Evolutionary conservation across 164 flowering plant genomes (phyloP).

Genomic region (Houttuynia cordata): DNA sequence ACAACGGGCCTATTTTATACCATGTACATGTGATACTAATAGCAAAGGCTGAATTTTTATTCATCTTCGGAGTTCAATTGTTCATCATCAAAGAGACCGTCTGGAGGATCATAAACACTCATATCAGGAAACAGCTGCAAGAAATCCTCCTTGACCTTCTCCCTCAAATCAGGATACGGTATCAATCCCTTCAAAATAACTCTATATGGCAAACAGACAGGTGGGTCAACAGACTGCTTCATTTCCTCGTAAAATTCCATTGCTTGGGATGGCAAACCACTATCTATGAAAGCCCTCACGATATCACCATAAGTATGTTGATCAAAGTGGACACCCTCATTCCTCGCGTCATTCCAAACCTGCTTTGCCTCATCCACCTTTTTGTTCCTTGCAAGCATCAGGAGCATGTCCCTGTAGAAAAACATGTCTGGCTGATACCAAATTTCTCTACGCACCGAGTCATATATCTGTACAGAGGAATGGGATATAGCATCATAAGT

Average conservation of each 20-base stretch:
- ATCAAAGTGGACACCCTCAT: constrained; percentile 76
- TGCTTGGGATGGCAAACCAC: constrained; percentile 58
- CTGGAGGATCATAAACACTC: constrained; percentile 80
- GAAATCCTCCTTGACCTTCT: constrained; percentile 86
- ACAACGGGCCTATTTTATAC: no score
- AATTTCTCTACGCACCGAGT: constrained; percentile 75
- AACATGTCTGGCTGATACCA: constrained; percentile 99
- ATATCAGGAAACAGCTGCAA: constrained; percentile 76
- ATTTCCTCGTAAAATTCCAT: constrained; percentile 82
- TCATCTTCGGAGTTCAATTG: background rate
- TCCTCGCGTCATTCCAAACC: constrained; percentile 73
- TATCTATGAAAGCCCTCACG: constrained; percentile 60
- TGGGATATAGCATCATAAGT: background rate
- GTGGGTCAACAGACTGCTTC: constrained; percentile 79
- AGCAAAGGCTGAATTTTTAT: background rate
- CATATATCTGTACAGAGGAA: constrained; percentile 56
- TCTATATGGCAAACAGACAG: constrained; percentile 67
- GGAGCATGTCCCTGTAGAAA: constrained; percentile 91
- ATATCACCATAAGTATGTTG: constrained; percentile 92
- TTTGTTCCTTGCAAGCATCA: constrained; percentile 87
- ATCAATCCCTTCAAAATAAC: constrained; percentile 87
- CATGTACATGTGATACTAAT: no score
- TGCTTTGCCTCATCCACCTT: constrained; percentile 45
- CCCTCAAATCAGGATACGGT: constrained; percentile 82
- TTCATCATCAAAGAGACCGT: constrained; percentile 60